Evolutionary conservation across 441 rosid genomes (phyloP).

Genomic region (Arabidopsis hybrid): DNA sequence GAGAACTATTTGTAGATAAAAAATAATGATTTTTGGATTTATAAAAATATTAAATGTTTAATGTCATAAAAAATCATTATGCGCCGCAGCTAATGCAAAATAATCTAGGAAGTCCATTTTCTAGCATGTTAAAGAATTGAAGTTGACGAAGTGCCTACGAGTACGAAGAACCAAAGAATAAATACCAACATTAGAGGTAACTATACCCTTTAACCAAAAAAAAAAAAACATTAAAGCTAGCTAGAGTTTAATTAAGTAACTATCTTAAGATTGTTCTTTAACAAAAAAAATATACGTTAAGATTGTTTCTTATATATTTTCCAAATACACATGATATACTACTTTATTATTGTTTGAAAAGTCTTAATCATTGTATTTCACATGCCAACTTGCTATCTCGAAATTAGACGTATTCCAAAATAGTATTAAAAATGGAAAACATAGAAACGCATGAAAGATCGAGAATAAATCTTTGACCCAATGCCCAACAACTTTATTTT

Average conservation of each 20-base stretch:
- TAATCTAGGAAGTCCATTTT: background rate
- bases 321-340: background rate
- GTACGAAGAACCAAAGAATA: background rate
- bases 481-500: constrained; percentile 30
- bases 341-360: background rate
- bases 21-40: background rate
- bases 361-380: constrained; percentile 10
- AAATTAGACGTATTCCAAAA: constrained; percentile 25
- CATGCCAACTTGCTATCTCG: constrained; percentile 44
- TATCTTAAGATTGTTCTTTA: background rate
- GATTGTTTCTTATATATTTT: background rate
- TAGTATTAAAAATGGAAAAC: constrained; percentile 34
- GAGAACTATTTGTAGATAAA: background rate
- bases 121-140: background rate
- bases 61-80: background rate
- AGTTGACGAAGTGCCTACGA: background rate
- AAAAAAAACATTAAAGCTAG: background rate
- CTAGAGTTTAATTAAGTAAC: background rate
- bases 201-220: too few relatives aligned
- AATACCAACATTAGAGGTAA: background rate
- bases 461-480: constrained; percentile 37
- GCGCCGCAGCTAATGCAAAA: background rate
- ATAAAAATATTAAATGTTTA: background rate
- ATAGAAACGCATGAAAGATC: constrained; percentile 39
- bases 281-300: background rate